These are phyloP conservation scores for Colletotrichum godetiae DNA, from an alignment of 2,329 filamentous ascomycete species.

Conservation along the genomic window DNA sequence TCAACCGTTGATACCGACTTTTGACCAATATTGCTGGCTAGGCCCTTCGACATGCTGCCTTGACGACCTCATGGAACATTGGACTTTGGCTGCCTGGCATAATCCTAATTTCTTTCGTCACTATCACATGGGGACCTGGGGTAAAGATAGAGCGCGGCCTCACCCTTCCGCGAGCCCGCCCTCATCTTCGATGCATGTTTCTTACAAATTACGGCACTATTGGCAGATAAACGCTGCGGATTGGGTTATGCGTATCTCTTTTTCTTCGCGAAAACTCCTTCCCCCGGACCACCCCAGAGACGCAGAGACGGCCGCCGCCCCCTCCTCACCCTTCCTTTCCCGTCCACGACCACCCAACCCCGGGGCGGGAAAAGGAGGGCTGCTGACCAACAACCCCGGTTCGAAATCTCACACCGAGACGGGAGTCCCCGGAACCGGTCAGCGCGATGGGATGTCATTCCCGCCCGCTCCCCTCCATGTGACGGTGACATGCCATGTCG, in stretches of 20 bases:
- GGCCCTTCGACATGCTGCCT: neutral
- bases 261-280: neutral
- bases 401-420: constrained; percentile 33
- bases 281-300: too few species aligned
- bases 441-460: neutral
- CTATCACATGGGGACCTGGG: neutral
- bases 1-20: neutral
- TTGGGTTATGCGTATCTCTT: neutral
- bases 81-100: neutral
- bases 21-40: neutral
- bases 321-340: neutral
- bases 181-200: neutral
- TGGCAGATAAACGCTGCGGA: neutral
- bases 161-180: neutral
- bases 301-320: constrained; percentile 8
- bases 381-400: constrained; percentile 6
- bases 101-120: neutral
- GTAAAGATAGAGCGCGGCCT: neutral
- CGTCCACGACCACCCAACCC: neutral
- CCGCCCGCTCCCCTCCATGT: neutral
- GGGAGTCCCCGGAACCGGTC: constrained; percentile 32
- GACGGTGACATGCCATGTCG: neutral
- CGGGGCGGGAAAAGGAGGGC: neutral
- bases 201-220: neutral
- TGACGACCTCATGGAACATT: neutral